Base-by-base conservation (phyloP, 306 rosid species). In the Quercus rubra region DNA sequence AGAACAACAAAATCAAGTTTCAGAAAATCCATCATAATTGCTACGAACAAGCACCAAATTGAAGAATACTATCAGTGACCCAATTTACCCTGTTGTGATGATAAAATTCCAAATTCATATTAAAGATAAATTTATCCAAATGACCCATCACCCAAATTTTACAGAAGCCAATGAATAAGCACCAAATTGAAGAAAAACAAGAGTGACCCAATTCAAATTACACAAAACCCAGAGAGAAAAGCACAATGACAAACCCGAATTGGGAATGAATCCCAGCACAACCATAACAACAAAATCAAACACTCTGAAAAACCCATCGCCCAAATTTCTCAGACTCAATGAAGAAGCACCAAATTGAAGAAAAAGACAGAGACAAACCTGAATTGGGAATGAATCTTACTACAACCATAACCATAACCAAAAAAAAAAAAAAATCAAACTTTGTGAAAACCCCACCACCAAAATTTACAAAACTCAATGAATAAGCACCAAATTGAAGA, bases 191-290 rank as follows among this genome's bases (percentile, higher is more conserved):
- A 73, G 21, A 73, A 55, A n/a, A 68, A 52, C 12, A 15, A 70
- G 18, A 1, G 3, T 59, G 30, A 12, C 71, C 73, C 71, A 49
- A 25, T n/a, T 46, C 1, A 31, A 7, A 58, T 13, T 28, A n/a
- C 3, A 20, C 2, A 49, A 57, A 55, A 6, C 25, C 52, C 77
- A 15, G 21, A 54, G 35, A 70, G 58, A 69, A 19, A 74, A 67
- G 11, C 3, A 15, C 7, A 68, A 74, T 0, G 7, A 6, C 20
- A 38, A 5, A 78, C 76, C 81, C 28, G 19, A 31, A 46, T 28
- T 77, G 66, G n/a, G 80, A 67, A 21, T 17, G 52, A 67, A 38
- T 35, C 71, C 30, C 61, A 69, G 82, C 55, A 13, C 19, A 41
- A 41, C 46, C 46, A 41, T 41, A 41, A 41, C 46, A 41, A 41